Percentiles rank a stretch among this genome's conserved stretches.
phyloP scores from a whole-genome alignment of 139 green algal species.

The Micromonas pusilla region DNA sequence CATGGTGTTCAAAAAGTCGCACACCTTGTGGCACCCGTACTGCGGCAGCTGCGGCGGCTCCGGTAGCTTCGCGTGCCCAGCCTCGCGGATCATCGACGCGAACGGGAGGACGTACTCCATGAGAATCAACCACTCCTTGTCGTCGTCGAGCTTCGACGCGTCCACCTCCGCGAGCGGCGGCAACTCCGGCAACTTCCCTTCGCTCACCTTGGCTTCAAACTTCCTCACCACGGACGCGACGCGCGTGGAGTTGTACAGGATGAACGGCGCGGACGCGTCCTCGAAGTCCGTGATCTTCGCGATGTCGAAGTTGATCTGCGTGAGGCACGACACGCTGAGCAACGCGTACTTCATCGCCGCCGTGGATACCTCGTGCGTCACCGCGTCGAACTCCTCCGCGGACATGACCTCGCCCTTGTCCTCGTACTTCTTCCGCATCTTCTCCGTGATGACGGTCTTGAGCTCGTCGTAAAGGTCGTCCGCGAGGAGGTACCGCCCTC shows the following conservation, averaged over 20 bases:
- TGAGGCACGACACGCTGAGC: conserved; percentile 5
- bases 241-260: conserved; percentile 42
- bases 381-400: conserved; percentile 24
- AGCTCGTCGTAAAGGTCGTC: conserved; percentile 39
- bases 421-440: conserved; percentile 36
- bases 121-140: conserved; percentile 34
- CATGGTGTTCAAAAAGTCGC: conserved; percentile 36
- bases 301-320: conserved; percentile 39
- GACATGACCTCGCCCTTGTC: conserved; percentile 31
- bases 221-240: conserved; percentile 26
- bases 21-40: conserved; percentile 35
- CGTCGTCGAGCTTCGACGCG: conserved; percentile 17
- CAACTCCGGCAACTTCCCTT: neutral
- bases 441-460: conserved; percentile 34
- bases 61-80: conserved; percentile 23
- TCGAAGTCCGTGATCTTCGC: conserved; percentile 41
- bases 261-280: conserved; percentile 39
- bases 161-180: conserved; percentile 15
- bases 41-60: conserved; percentile 26
- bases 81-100: conserved; percentile 14
- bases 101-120: conserved; percentile 37
- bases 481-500: conserved; percentile 36
- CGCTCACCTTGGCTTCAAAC: conserved; percentile 4
- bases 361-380: conserved; percentile 39
- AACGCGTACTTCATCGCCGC: conserved; percentile 41